Evolutionary conservation across 2,329 filamentous ascomycete genomes (phyloP).

Genomic region (Xylaria digitata): DNA sequence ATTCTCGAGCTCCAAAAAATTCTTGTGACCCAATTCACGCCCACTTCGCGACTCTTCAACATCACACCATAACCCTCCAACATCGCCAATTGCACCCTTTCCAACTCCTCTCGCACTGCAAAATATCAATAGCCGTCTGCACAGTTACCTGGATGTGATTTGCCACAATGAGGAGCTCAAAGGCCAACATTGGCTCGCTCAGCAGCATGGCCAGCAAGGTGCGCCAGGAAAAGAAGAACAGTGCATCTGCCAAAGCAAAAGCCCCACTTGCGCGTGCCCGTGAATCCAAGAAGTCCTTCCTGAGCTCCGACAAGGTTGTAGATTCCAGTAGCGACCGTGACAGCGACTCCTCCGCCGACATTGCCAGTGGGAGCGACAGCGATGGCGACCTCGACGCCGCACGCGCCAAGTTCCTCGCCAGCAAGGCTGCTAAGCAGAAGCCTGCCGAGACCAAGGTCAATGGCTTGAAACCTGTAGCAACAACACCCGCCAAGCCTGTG

Average conservation of each 20-base stretch:
- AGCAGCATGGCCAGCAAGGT: conserved; percentile 44
- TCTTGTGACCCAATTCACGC: conserved; percentile 19
- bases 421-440: conserved; percentile 45
- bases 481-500: conserved; percentile 35
- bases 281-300: conserved; percentile 35
- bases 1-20: conserved; percentile 31
- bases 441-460: conserved; percentile 42
- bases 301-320: conserved; percentile 38
- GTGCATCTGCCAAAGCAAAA: conserved; percentile 40
- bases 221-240: conserved; percentile 44
- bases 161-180: conserved; percentile 34
- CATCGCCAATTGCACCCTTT: neutral
- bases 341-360: conserved; percentile 52
- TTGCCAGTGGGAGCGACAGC: conserved; percentile 50
- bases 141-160: conserved; percentile 16
- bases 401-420: conserved; percentile 50
- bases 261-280: conserved; percentile 33
- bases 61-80: neutral
- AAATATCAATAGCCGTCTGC: neutral
- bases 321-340: conserved; percentile 50
- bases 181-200: conserved; percentile 41
- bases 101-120: neutral
- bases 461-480: conserved; percentile 31
- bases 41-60: conserved; percentile 18
- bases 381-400: conserved; percentile 41